A percentile compares a stretch with the other conserved stretches of the same genome.
These are phyloP conservation scores for Botryotinia calthae DNA, from an alignment of 2,329 filamentous ascomycete species.

Conservation along the genomic window DNA sequence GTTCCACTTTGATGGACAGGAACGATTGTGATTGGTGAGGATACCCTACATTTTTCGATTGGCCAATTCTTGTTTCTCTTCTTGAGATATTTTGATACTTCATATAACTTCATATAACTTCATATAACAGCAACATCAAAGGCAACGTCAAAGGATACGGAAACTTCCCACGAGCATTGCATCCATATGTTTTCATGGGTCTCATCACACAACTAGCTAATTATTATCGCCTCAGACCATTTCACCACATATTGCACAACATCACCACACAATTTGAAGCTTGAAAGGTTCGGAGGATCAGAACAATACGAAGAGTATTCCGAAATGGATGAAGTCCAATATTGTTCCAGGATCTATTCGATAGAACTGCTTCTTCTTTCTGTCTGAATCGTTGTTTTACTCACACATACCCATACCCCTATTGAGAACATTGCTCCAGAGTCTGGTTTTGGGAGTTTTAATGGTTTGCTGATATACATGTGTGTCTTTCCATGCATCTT, in stretches of 20 bases:
- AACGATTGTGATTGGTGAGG: background rate
- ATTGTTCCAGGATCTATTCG: background rate
- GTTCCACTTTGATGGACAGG: background rate
- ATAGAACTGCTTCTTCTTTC: background rate
- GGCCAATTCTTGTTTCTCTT: background rate
- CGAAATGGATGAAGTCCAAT: background rate
- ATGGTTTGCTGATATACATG: background rate
- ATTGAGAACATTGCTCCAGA: background rate
- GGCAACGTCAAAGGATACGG: background rate
- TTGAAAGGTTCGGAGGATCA: background rate
- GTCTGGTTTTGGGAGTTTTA: background rate
- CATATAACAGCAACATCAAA: background rate
- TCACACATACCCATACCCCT: background rate
- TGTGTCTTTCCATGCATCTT: background rate
- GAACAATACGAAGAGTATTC: background rate
- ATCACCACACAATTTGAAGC: background rate
- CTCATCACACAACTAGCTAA: background rate
- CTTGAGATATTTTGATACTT: background rate
- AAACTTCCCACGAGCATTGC: background rate
- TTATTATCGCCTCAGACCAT: background rate
- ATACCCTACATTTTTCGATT: background rate
- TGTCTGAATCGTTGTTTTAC: too few species aligned
- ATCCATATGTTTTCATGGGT: background rate
- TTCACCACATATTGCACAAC: background rate
- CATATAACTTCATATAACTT: too few species aligned